Evolutionary conservation across 2,329 filamentous ascomycete species (phyloP).

Genomic region (Cercospora zeae-maydis): DNA sequence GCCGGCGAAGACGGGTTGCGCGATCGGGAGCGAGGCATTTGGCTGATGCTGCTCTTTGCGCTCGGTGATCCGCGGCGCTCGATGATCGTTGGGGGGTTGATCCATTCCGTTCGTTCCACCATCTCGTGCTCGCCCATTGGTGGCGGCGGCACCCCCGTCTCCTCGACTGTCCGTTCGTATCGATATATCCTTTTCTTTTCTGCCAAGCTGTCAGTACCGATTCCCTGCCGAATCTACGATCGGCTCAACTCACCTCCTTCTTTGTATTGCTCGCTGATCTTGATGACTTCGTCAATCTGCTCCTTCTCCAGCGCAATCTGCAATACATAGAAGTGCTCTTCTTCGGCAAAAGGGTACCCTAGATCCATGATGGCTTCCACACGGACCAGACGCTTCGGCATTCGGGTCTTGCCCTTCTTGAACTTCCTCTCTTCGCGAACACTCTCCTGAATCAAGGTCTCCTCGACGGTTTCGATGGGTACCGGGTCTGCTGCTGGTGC

Average conservation of each 20-base stretch:
- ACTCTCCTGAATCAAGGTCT: conserved; percentile 25
- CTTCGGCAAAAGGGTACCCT: conserved; percentile 81
- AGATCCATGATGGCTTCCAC: conserved; percentile 77
- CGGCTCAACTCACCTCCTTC: conserved; percentile 40
- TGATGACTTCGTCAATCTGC: conserved; percentile 86
- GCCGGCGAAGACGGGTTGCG: conserved; percentile 26
- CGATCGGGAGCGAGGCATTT: conserved; percentile 27
- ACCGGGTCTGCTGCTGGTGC: neutral
- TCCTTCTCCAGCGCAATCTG: conserved; percentile 81
- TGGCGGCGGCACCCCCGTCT: conserved; percentile 23
- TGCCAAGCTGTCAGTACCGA: conserved; percentile 25
- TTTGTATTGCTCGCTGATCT: conserved; percentile 71
- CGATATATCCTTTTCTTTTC: conserved; percentile 38
- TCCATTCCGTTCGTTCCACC: conserved; percentile 38
- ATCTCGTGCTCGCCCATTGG: conserved; percentile 34
- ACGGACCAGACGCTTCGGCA: conserved; percentile 76
- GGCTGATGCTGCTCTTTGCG: conserved; percentile 30
- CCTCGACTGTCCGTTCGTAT: conserved; percentile 34
- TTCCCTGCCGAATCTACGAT: neutral
- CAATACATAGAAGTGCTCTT: conserved; percentile 80
- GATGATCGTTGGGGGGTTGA: conserved; percentile 39
- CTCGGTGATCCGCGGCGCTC: conserved; percentile 28
- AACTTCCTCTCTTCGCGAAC: conserved; percentile 29
- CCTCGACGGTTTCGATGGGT: conserved; percentile 16
- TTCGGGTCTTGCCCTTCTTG: conserved; percentile 79